These are phyloP conservation scores for Lentinula sp. DNA, from an alignment of 768 basidiomycete species.

Conservation along the genomic window DNA sequence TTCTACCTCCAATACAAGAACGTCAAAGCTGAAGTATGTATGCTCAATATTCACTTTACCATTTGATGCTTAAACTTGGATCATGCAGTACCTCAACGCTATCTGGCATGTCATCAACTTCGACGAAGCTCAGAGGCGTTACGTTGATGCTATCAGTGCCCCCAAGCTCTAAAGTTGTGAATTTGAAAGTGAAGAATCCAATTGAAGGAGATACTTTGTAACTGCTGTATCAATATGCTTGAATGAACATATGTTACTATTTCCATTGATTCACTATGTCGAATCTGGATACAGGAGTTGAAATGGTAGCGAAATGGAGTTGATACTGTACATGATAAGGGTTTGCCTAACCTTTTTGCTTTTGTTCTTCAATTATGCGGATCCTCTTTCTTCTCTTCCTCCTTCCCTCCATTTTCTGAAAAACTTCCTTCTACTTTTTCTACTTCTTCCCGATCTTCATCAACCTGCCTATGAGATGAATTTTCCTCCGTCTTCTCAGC, in stretches of 20 bases:
- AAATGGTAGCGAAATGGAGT: too few relatives aligned
- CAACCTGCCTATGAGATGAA: background rate
- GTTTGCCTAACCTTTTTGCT: too few relatives aligned
- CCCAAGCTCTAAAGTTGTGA: conserved; percentile 6
- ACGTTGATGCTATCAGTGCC: conserved; percentile 28
- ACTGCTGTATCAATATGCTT: conserved; percentile 1
- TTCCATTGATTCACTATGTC: background rate
- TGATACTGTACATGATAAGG: too few relatives aligned
- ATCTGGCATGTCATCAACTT: conserved; percentile 72
- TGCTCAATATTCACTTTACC: background rate
- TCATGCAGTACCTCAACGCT: conserved; percentile 59
- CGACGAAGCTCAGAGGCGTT: conserved; percentile 72
- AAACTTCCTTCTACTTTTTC: background rate
- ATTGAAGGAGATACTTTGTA: background rate
- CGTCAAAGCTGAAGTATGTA: conserved; percentile 84
- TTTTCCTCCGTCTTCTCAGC: background rate
- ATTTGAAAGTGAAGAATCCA: background rate
- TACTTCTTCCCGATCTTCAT: conserved; percentile 1
- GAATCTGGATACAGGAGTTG: too few relatives aligned
- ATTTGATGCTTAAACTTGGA: background rate
- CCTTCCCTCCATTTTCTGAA: background rate
- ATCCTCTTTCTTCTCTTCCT: background rate
- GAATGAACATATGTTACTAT: background rate
- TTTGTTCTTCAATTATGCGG: background rate
- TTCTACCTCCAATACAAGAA: conserved; percentile 97